phyloP scores from a whole-genome alignment of 495 filamentous ascomycete species.

The Penicillium macrosclerotiorum region DNA sequence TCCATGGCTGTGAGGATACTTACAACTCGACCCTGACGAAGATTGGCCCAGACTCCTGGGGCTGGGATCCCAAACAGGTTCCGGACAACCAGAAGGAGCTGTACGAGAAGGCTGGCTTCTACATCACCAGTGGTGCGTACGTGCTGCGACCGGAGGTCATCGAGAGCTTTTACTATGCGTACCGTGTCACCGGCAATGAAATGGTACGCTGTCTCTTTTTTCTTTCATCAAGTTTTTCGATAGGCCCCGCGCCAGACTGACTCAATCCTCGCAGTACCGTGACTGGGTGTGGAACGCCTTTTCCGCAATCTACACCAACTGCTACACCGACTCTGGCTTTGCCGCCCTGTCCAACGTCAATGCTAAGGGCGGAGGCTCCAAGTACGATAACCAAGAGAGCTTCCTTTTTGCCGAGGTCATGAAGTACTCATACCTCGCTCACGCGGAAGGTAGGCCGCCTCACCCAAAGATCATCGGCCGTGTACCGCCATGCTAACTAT shows the following conservation, averaged over 20 bases:
- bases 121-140: slow-evolving; percentile 61
- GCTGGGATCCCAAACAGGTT: slow-evolving; percentile 58
- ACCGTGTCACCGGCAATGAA: slow-evolving; percentile 67
- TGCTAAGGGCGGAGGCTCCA: slow-evolving; percentile 54
- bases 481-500: slow-evolving; percentile 8
- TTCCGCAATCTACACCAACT: slow-evolving; percentile 63
- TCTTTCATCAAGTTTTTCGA: not conserved
- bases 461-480: not conserved
- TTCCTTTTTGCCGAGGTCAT: slow-evolving; percentile 90
- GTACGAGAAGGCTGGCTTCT: slow-evolving; percentile 69
- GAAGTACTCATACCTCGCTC: slow-evolving; percentile 79
- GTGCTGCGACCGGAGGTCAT: slow-evolving; percentile 80
- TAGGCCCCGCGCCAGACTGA: too few relatives aligned
- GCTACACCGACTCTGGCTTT: slow-evolving; percentile 64
- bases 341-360: slow-evolving; percentile 67
- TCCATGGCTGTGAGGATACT: slow-evolving; percentile 70
- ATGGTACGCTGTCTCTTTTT: slow-evolving; percentile 26
- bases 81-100: slow-evolving; percentile 53
- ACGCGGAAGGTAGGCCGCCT: slow-evolving; percentile 36
- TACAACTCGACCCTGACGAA: slow-evolving; percentile 66
- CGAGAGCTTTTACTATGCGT: slow-evolving; percentile 88
- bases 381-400: slow-evolving; percentile 75
- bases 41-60: slow-evolving; percentile 79
- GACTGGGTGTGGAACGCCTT: slow-evolving; percentile 88
- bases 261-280: slow-evolving; percentile 55